Evolutionary conservation across 352 stramenopile genomes (phyloP).

Genomic region (Elongisporangium undulatum): DNA sequence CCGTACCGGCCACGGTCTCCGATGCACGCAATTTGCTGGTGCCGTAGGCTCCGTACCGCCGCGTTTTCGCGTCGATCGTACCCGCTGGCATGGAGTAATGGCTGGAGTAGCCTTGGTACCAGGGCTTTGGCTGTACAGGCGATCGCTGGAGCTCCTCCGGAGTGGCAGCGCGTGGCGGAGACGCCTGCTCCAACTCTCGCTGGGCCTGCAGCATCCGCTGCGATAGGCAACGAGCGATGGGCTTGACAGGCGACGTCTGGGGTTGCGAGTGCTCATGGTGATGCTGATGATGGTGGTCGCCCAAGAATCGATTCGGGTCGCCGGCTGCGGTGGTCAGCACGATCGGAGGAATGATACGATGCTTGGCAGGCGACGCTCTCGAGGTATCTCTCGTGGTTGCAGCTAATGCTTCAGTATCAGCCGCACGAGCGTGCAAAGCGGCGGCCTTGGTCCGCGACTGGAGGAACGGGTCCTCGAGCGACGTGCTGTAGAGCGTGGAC

Average conservation of each 20-base stretch:
- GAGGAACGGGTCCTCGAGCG: constrained; percentile 41
- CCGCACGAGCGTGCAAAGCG: constrained; percentile 2
- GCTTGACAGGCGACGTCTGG: constrained; percentile 15
- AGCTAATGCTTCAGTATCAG: constrained; percentile 13
- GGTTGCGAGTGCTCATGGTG: constrained; percentile 1
- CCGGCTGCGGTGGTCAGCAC: constrained; percentile 1
- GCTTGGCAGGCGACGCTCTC: constrained; percentile 1
- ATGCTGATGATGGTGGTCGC: background rate
- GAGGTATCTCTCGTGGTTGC: background rate
- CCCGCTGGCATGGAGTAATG: constrained; percentile 20
- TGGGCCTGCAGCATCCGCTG: constrained; percentile 22
- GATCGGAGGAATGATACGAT: constrained; percentile 7
- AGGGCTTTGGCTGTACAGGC: constrained; percentile 30
- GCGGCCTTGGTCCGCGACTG: constrained; percentile 9
- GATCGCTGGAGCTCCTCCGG: constrained; percentile 2
- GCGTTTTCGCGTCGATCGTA: constrained; percentile 42
- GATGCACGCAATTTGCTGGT: constrained; percentile 32
- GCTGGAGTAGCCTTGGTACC: constrained; percentile 45
- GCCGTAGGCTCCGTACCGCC: constrained; percentile 47
- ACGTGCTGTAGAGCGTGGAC: constrained; percentile 39
- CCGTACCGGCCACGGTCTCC: constrained; percentile 17
- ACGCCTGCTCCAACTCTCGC: constrained; percentile 5
- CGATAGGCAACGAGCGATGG: constrained; percentile 16
- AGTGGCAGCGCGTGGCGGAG: background rate
- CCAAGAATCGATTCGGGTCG: background rate